Percentiles rank a stretch among this genome's conserved stretches.
Evolutionary conservation across 495 filamentous ascomycete species (phyloP).

Genomic region (Penicillium taxi): DNA sequence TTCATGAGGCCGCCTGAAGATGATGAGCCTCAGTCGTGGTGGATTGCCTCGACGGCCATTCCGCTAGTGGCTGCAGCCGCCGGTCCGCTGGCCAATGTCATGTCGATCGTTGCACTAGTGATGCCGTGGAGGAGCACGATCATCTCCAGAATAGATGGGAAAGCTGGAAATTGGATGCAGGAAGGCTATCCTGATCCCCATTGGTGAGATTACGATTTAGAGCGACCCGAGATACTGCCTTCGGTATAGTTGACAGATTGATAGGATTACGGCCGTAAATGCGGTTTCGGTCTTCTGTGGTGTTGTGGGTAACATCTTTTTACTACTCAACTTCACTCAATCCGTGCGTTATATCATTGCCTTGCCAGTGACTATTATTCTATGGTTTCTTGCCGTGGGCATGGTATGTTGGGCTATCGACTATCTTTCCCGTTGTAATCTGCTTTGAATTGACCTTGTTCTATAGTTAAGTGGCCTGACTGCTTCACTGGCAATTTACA

Average conservation of each 20-base stretch:
- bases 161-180: constrained; percentile 33
- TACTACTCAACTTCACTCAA: constrained; percentile 79
- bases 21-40: constrained; percentile 55
- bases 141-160: constrained; percentile 14
- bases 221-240: neutral
- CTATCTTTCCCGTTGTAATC: neutral
- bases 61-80: constrained; percentile 65
- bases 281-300: constrained; percentile 57
- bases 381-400: constrained; percentile 59
- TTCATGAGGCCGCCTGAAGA: constrained; percentile 41
- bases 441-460: constrained; percentile 1
- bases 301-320: constrained; percentile 60
- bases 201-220: constrained; percentile 37
- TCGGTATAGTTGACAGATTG: neutral
- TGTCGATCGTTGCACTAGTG: constrained; percentile 67
- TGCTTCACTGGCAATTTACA: constrained; percentile 51
- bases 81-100: constrained; percentile 65
- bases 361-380: constrained; percentile 57
- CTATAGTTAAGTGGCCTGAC: constrained; percentile 53
- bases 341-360: constrained; percentile 71
- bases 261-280: constrained; percentile 50
- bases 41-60: constrained; percentile 71
- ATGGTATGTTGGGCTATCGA: constrained; percentile 44
- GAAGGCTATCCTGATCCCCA: constrained; percentile 40
- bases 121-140: constrained; percentile 53